Evolutionary conservation across 495 filamentous ascomycete genomes (phyloP).

Genomic region (Corynascus novoguineensis): DNA sequence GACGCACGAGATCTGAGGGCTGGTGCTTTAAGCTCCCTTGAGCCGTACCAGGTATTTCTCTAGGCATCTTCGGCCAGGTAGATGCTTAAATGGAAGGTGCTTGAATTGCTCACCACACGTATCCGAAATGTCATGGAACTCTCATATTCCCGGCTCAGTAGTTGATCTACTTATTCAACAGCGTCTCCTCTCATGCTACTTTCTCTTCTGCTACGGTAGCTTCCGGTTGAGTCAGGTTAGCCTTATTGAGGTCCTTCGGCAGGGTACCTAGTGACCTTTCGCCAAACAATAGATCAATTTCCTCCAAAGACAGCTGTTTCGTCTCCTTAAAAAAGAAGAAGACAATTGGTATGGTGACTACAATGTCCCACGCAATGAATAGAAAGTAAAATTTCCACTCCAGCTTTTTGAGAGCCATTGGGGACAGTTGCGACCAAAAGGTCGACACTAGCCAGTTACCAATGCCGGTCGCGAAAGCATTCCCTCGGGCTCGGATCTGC

Average conservation of each 20-base stretch:
- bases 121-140: too few species aligned
- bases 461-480: slow-evolving; percentile 42
- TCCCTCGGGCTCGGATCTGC: slow-evolving; percentile 46
- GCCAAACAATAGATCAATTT: slow-evolving; percentile 53
- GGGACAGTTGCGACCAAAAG: slow-evolving; percentile 47
- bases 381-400: slow-evolving; percentile 46
- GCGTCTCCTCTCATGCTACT: not conserved
- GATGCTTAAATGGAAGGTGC: too few species aligned
- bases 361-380: slow-evolving; percentile 32
- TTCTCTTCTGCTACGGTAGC: not conserved
- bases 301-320: slow-evolving; percentile 50
- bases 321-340: slow-evolving; percentile 54
- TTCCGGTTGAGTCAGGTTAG: not conserved
- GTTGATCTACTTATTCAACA: not conserved
- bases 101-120: too few species aligned
- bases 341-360: slow-evolving; percentile 35
- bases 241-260: slow-evolving; percentile 34
- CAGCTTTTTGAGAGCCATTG: slow-evolving; percentile 41
- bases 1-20: too few species aligned
- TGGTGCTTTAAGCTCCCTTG: too few species aligned
- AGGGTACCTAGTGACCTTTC: slow-evolving; percentile 42
- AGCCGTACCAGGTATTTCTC: too few species aligned
- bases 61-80: too few species aligned
- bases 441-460: slow-evolving; percentile 50
- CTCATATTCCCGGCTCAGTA: too few species aligned